A percentile compares a stretch with the other conserved stretches of the same genome.
Conservation (phyloP, 2,329 filamentous ascomycete species). For the Scytalidium lignicola region DNA sequence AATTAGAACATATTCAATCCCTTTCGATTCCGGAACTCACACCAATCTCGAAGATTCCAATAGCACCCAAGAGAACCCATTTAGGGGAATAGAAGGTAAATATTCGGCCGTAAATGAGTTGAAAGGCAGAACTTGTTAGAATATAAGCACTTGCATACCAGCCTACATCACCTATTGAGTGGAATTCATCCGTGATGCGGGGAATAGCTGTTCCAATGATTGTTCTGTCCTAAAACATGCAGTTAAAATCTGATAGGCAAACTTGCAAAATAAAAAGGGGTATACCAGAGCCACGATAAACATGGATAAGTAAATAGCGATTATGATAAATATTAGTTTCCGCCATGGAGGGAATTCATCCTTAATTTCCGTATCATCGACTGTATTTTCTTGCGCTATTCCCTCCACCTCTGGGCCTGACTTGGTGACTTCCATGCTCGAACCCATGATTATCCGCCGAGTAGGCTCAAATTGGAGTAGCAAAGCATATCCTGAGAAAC, state of each 20-base stretch:
- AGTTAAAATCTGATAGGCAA: constrained; percentile 2
- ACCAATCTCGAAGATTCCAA: constrained; percentile 30
- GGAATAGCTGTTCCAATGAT: constrained; percentile 34
- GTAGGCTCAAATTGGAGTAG: no score
- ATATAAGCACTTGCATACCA: constrained; percentile 39
- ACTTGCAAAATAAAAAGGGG: background rate
- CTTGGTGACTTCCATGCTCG: no score
- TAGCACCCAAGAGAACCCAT: constrained; percentile 22
- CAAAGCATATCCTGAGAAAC: no score
- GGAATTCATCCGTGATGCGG: constrained; percentile 32
- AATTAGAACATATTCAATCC: no score
- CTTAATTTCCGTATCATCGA: constrained; percentile 4
- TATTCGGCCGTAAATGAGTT: constrained; percentile 24
- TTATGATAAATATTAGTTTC: constrained; percentile 33
- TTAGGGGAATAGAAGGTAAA: constrained; percentile 28
- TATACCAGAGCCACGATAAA: constrained; percentile 33
- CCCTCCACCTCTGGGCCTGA: no score
- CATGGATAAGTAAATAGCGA: constrained; percentile 39
- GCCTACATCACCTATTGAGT: constrained; percentile 37
- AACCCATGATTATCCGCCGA: no score
- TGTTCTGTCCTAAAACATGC: constrained; percentile 25
- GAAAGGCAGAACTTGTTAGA: constrained; percentile 27
- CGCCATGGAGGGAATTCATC: constrained; percentile 14
- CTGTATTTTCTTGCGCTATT: no score
- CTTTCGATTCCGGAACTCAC: constrained; percentile 9